Percentiles rank a stretch among this genome's conserved stretches.
phyloP scores from a whole-genome alignment of 352 stramenopile genomes.

The Phytophthora pluvialis region DNA sequence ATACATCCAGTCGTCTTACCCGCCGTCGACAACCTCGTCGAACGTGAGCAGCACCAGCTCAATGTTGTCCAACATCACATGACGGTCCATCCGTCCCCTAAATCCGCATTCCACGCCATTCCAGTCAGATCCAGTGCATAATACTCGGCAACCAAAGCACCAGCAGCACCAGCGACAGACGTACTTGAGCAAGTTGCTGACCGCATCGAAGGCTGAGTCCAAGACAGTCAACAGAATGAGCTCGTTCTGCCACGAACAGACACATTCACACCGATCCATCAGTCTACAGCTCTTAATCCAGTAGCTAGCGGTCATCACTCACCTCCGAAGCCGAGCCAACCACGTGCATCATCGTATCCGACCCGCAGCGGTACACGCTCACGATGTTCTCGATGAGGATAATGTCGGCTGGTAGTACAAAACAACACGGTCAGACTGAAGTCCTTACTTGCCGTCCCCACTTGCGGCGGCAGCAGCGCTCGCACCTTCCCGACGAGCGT shows the following conservation, averaged over 20 bases:
- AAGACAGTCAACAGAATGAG: constrained; percentile 89
- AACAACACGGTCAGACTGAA: constrained; percentile 2
- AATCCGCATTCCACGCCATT: neutral
- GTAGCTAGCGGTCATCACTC: neutral
- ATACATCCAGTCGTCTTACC: constrained; percentile 43
- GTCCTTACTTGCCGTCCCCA: neutral
- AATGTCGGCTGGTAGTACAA: constrained; percentile 68
- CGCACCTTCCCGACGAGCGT: constrained; percentile 81
- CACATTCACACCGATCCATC: neutral
- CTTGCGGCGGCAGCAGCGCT: neutral
- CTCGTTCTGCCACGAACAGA: constrained; percentile 73
- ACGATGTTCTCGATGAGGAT: constrained; percentile 92
- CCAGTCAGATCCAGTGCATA: constrained; percentile 6
- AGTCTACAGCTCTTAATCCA: constrained; percentile 1
- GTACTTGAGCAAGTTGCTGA: constrained; percentile 89
- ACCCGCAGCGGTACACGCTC: constrained; percentile 88
- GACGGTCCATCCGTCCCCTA: constrained; percentile 85
- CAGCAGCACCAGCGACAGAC: constrained; percentile 20
- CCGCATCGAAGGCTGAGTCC: constrained; percentile 84
- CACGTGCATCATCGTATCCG: constrained; percentile 91
- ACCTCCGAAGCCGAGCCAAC: constrained; percentile 85
- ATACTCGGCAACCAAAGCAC: neutral
- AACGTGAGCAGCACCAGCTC: constrained; percentile 90
- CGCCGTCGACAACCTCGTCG: constrained; percentile 91
- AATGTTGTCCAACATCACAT: constrained; percentile 92